Evolutionary conservation across 345 rosid species (phyloP), one percentile per base, ranked within the genome.

Genomic region (Arabidopsis suecica): DNA sequence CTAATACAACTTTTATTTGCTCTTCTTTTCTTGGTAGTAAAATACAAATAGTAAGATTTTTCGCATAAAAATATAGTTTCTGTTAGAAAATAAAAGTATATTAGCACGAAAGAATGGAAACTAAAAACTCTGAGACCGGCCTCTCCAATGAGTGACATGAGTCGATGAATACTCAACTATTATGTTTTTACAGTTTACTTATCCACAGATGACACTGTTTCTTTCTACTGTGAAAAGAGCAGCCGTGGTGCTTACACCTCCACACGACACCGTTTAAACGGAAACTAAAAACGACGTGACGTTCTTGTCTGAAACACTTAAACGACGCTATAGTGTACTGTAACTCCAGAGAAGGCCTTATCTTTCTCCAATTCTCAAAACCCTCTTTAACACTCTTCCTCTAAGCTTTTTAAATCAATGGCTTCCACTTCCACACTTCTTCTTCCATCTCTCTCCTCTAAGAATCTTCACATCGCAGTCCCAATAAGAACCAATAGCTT

Each of bases 341-440:
- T 44, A 44, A 34, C 55, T 30, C 3, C 55, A 40, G 62, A 54
- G 38, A 68, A 40, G 20, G 55, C 73, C 65, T 69, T 69, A 69
- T 69, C 74, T 40, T 54, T 25, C 40, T 68, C 72, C 11, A 68
- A 38, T 25, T 3, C 23, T 3, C 33, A 5, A 16, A 42, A 58
- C 9, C 7, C 14, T 9, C 20, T 6, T 5, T 1, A 6, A 34
- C 34, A 25, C 7, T 34, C 41, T 6, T 60, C 47, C 47, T 38
- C 4, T 7, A 22, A 66, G 45, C 47, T 66, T 25, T 25, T 62
- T 0, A 58, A 56, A 57, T 9, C 61, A 70, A 71, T 71, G 80
- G 76, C 80, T 56, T 65, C 61, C 22, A 71, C 68, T 48, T 65
- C 69, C 11, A 56, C 78, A 23, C 42, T 62, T 44, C 16, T 40